Evolutionary conservation across 352 stramenopile genomes (phyloP).

Genomic region (Phytopythium litorale): DNA sequence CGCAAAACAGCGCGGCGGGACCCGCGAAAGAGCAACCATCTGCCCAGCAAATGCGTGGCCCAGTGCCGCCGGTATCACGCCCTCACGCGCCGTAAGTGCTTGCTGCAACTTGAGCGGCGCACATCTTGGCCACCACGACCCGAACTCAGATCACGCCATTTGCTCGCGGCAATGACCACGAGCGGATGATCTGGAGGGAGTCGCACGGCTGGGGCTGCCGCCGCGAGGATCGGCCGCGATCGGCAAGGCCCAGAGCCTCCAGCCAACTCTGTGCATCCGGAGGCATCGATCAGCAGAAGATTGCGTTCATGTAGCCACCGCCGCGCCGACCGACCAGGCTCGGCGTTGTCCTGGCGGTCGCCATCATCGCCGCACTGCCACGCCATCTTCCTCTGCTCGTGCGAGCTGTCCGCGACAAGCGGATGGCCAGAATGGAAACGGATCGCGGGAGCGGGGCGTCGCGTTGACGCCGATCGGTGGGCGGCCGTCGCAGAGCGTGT

Average conservation of each 20-base stretch:
- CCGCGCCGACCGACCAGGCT: too few relatives aligned
- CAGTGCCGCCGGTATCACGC: background rate
- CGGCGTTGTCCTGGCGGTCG: too few relatives aligned
- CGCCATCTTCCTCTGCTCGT: too few relatives aligned
- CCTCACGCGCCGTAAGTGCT: background rate
- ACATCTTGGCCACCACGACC: conserved; percentile 2
- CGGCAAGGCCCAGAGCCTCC: background rate
- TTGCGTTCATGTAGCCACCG: too few relatives aligned
- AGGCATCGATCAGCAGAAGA: too few relatives aligned
- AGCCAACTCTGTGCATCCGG: background rate
- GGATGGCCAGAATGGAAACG: too few relatives aligned
- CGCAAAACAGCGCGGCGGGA: background rate
- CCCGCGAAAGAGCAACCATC: conserved; percentile 1
- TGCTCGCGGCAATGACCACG: background rate
- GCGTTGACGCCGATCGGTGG: background rate
- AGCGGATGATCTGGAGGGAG: background rate
- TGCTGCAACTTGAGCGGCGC: background rate
- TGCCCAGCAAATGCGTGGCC: background rate
- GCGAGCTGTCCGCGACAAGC: too few relatives aligned
- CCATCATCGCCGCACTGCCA: too few relatives aligned
- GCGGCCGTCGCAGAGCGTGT: background rate
- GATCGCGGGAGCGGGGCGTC: background rate
- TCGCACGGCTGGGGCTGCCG: background rate
- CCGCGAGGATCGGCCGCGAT: background rate
- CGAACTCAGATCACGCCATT: background rate